These are phyloP conservation scores for Suhomyces yuchorum DNA, from an alignment of 1,139 yeast species.

Conservation along the genomic window DNA sequence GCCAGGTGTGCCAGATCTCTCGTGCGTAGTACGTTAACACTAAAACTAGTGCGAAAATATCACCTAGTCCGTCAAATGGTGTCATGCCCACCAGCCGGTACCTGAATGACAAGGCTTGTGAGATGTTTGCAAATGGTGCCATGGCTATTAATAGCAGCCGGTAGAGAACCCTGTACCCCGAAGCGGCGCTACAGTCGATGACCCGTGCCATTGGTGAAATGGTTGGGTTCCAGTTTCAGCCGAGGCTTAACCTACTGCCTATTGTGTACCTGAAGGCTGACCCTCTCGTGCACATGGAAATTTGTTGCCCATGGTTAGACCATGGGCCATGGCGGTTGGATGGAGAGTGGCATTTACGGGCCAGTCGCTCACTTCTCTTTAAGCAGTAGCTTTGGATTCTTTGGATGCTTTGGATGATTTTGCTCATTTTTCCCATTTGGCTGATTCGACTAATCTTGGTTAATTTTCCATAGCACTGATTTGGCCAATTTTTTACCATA, in stretches of 20 bases:
- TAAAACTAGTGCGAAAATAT: neutral
- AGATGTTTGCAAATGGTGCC: neutral
- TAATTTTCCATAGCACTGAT: no score
- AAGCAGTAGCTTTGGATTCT: no score
- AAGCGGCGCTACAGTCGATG: neutral
- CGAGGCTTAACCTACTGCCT: neutral
- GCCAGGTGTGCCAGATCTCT: no score
- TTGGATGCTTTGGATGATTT: no score
- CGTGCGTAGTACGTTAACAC: no score
- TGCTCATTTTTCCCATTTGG: no score
- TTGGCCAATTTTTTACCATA: no score
- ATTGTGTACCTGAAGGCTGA: neutral
- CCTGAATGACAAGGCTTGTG: neutral
- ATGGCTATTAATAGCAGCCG: neutral
- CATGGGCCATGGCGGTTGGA: no score
- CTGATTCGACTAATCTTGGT: no score
- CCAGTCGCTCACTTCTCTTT: no score
- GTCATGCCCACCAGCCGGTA: neutral
- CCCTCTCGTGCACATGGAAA: neutral
- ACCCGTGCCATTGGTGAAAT: neutral
- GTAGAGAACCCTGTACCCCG: neutral
- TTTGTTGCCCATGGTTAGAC: no score
- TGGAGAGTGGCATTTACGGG: no score
- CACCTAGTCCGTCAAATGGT: neutral
- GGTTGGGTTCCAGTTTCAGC: neutral